Evolutionary conservation across 2,329 filamentous ascomycete species (phyloP), one percentile per base, ranked within the genome.

Genomic region (Trichoderma citrinoviride): DNA sequence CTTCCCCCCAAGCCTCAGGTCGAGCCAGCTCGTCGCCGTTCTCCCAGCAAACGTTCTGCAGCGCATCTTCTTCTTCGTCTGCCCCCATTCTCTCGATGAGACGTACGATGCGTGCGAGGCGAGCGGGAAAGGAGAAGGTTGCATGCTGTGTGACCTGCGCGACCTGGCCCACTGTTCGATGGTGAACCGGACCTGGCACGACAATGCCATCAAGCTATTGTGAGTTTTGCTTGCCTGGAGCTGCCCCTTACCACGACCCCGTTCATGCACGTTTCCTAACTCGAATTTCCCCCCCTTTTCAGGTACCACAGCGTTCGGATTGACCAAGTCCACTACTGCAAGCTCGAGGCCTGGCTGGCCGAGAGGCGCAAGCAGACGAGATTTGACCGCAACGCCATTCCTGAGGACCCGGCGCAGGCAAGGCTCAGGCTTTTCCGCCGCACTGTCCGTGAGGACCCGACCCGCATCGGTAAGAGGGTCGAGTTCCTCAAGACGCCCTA

Each of bases 301-400:
- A 96, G 92, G 70, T 96, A 96, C 76, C 88, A 89, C 72, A 93
- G 92, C 80, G 88, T 98, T 69, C 91, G 93, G 66, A 95, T 98
- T 75, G 94, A 98, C 75, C 86, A 91, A 19, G 93, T 97, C 37
- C 94, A 98, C 78, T 97, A 97, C 79, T 98, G 94, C 81, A 87
- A 90, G 68, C 89, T 91, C 71, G 94, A 98, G 77, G 89, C 91
- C 66, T 82, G 90, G 70, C 85, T 97, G 41, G 86, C 91, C 61
- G 91, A 94, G 71, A 88, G 86, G 75, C 90, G 93, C 68, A 92
- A 91, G 75, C 88, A 88, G 67, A 85, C 85, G 66, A 86, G 88
- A 72, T 89, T 92, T 75, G 84, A 91, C 74, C 85, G 89, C 73
- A 92, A 93, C 75, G 90, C 88, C 67, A 87, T 93, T 66, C 89